Percentiles rank a stretch among this genome's conserved stretches.
These are phyloP conservation scores for Fusarium floridanum DNA, from an alignment of 2,329 filamentous ascomycete species.

Conservation along the genomic window DNA sequence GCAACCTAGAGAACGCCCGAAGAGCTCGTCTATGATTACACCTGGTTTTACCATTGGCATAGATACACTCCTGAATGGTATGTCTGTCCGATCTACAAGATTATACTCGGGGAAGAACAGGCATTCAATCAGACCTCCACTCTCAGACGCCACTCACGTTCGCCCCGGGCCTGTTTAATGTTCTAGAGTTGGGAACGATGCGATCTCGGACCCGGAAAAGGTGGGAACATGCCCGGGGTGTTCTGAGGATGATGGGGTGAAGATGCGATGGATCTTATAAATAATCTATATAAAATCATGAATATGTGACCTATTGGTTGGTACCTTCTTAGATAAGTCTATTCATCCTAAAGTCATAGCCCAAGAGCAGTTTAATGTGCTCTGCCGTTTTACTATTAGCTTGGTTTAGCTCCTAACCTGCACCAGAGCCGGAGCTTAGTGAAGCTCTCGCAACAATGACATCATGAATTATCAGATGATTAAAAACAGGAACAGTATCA, in stretches of 20 bases:
- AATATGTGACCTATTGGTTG: neutral
- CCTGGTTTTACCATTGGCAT: no score
- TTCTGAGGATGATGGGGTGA: neutral
- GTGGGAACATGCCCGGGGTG: neutral
- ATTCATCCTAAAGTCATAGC: neutral
- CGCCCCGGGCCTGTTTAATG: no score
- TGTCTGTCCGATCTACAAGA: no score
- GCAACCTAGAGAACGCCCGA: no score
- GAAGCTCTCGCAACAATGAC: constrained; percentile 32
- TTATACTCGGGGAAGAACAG: no score
- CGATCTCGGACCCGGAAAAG: neutral
- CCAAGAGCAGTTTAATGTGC: neutral
- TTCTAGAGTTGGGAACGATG: no score
- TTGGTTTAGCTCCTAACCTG: neutral
- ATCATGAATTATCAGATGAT: constrained; percentile 22
- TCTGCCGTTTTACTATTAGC: neutral
- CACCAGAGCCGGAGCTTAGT: neutral
- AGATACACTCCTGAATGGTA: no score
- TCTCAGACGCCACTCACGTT: no score
- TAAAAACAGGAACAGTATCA: no score
- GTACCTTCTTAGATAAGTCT: neutral
- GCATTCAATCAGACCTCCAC: no score
- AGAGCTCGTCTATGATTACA: no score
- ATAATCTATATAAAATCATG: neutral
- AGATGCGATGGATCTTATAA: neutral